Evolutionary conservation across 2,329 filamentous ascomycete species (phyloP), one percentile per base, ranked within the genome.

Genomic region (Dactylellina haptotyla): DNA sequence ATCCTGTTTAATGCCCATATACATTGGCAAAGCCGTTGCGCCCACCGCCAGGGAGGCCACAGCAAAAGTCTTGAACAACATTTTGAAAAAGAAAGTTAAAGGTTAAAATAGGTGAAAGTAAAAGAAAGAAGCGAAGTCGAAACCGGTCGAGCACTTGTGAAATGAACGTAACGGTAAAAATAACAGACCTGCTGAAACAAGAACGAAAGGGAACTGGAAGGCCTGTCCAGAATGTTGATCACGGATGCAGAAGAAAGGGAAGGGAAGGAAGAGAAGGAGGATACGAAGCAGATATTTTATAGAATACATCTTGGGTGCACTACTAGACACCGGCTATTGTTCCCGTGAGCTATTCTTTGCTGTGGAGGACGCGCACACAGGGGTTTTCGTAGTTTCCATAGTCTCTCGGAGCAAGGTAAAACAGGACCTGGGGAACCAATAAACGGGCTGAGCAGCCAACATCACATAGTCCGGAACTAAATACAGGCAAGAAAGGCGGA

Each of bases 131-230:
- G 20, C 3, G 9, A 2, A 25, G n/a, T 37, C 51, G 18, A 56
- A 37, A 26, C 18, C 51, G 20, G 51, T 56, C 51, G 18, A 39
- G 26, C 12, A 32, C 14, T 34, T 32, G 26, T 53, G 18, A 12
- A 56, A 37, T 3, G 51, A 56, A 39, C 14, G 51, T 39, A 20
- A 18, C 14, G n/a, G n/a, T n/a, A 26, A 56, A 56, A 14, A 23
- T 56, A 18, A 39, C 51, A 56, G 51, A 56, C 51, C 51, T 25
- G 30, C 51, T 56, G 51, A 56, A 56, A 41, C 39, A 37, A 56
- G 18, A 46, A 46, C 14, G 41, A 46, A 53, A 34, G 25, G 26
- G 41, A 39, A 32, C 20, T 12, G 14, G 4, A 41, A 56, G 26
- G 51, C 51, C 51, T 56, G 51, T 20, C 51, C 32, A 14, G 20